Evolutionary conservation across 2,329 filamentous ascomycete genomes (phyloP), one percentile per base, ranked within the genome.

Genomic region (Botrytis tulipae): DNA sequence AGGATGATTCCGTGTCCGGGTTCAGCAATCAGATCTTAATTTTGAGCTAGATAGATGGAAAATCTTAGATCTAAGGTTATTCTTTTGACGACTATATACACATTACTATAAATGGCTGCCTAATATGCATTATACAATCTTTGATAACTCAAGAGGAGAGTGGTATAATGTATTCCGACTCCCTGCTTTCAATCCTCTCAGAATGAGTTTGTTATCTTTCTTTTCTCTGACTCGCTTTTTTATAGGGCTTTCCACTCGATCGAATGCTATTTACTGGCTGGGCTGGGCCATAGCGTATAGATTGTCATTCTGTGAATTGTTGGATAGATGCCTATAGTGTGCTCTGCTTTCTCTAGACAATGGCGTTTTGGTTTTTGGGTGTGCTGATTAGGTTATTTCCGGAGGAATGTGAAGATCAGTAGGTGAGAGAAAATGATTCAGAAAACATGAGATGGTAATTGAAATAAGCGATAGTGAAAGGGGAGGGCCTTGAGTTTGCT

Each of bases 371-470:
- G 12, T 14, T 12, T 22, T 25, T 9, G 10, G 5, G 22, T 51
- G 0, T 5, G 10, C 12, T 51, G 10, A 51, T n/a, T 6, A 0
- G 46, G 4, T 51, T 51, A 14, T 25, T 51, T 4, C 10, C 0
- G 4, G 9, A n/a, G 4, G 5, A 14, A 25, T n/a, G 25, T 6
- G 12, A 25, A 51, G 5, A 25, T 3, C 4, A 6, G 12, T 0
- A 25, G 22, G 4, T n/a, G 4, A 51, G 4, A 25, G 22, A n/a
- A 4, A 14, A 12, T n/a, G 4, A 12, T 12, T 9, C 5, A 14
- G 10, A 51, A 14, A 51, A 51, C 10, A 25, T 3, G 4, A 14
- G 22, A n/a, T 14, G 10, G 10, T 51, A 51, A 14, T 51, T 4
- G 9, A 51, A 4, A 51, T 51, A 51, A 51, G 46, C 46, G 46